Evolutionary conservation across 2,329 filamentous ascomycete genomes (phyloP).

Genomic region (Fusarium sarcochroum): DNA sequence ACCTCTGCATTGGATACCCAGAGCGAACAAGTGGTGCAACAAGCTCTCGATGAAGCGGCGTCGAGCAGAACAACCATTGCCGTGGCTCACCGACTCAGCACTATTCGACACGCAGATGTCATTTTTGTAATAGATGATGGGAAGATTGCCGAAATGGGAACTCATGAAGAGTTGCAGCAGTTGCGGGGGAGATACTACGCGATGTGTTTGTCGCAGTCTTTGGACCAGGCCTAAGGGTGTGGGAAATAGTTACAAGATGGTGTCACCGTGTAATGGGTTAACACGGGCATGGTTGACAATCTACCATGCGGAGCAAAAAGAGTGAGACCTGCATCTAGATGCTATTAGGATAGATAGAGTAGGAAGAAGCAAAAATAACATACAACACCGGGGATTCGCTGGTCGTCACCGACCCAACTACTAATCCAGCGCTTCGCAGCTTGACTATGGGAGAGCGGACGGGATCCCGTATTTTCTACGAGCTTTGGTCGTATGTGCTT

Average conservation of each 20-base stretch:
- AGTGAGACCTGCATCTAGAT: background rate
- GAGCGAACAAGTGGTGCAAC: slow-evolving; percentile 15
- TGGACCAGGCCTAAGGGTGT: background rate
- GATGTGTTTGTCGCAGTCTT: slow-evolving; percentile 15
- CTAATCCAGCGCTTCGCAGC: slow-evolving; percentile 30
- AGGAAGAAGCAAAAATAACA: slow-evolving; percentile 7
- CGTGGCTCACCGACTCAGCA: slow-evolving; percentile 25
- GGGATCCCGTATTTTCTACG: slow-evolving; percentile 34
- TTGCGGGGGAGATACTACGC: background rate
- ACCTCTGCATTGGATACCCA: slow-evolving; percentile 21
- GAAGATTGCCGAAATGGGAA: slow-evolving; percentile 15
- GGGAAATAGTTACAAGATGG: background rate
- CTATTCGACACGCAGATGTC: slow-evolving; percentile 8
- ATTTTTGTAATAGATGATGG: slow-evolving; percentile 15
- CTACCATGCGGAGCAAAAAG: background rate
- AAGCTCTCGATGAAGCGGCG: slow-evolving; percentile 15
- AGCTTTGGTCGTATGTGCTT: slow-evolving; percentile 33
- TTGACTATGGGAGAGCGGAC: slow-evolving; percentile 32
- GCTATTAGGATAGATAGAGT: too few relatives aligned
- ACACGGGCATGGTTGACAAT: background rate
- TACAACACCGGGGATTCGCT: slow-evolving; percentile 35
- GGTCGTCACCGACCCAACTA: slow-evolving; percentile 37
- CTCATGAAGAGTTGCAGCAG: slow-evolving; percentile 9
- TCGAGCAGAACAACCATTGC: slow-evolving; percentile 19
- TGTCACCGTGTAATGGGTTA: background rate